Percentiles rank a stretch among this genome's conserved stretches.
Evolutionary conservation across 2,329 filamentous ascomycete species (phyloP).

Genomic region (Aspergillus pseudonomiae): DNA sequence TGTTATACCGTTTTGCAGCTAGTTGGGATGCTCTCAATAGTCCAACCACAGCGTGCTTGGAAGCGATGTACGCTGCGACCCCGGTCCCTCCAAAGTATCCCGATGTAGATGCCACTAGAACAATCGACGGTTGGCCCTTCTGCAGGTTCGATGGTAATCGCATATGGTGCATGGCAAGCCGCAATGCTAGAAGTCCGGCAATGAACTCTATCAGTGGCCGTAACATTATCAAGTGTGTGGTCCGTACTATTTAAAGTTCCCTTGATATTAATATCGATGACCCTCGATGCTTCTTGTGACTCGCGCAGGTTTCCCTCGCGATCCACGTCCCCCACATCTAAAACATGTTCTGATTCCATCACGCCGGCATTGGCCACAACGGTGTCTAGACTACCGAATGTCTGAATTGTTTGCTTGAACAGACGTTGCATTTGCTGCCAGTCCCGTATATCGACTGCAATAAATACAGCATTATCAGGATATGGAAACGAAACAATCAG

Average conservation of each 20-base stretch:
- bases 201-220: rapidly evolving
- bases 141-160: background rate
- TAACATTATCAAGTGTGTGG: background rate
- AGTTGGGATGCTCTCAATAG: background rate
- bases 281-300: background rate
- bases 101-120: background rate
- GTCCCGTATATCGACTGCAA: background rate
- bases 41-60: background rate
- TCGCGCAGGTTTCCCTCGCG: background rate
- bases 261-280: background rate
- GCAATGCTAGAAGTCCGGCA: background rate
- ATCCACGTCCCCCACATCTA: background rate
- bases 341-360: background rate
- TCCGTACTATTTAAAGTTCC: background rate
- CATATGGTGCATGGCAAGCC: background rate
- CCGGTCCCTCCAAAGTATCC: background rate
- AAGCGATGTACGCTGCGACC: background rate
- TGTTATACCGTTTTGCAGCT: background rate
- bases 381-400: background rate
- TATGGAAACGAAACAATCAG: background rate
- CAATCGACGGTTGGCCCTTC: background rate
- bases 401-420: background rate
- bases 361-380: background rate
- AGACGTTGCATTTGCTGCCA: background rate
- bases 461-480: background rate